These are phyloP conservation scores for Solanum appendiculatum DNA, from an alignment of 257 asterid species.

Conservation along the genomic window DNA sequence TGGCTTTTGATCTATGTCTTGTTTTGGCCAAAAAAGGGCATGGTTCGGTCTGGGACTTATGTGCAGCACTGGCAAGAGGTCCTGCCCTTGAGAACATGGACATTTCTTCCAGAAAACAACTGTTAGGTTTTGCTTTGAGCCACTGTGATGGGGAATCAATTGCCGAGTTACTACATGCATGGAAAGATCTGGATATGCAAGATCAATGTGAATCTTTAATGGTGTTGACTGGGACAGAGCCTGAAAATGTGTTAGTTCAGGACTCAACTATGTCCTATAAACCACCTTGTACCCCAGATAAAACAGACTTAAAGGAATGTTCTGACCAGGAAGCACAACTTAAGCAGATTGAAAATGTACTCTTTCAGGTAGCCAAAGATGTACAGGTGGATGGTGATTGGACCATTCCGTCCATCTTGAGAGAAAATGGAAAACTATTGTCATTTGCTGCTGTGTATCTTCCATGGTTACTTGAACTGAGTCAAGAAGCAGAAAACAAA, in stretches of 20 bases:
- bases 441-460: constrained; percentile 68
- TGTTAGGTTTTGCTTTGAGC: constrained; percentile 91
- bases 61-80: constrained; percentile 97
- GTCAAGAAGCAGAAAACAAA: constrained; percentile 38
- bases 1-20: constrained; percentile 93
- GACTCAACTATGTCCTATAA: constrained; percentile 22
- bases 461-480: constrained; percentile 76
- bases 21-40: constrained; percentile 91
- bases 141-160: constrained; percentile 96
- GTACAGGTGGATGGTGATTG: not conserved
- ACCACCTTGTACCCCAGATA: constrained; percentile 11
- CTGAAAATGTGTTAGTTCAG: constrained; percentile 32
- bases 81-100: constrained; percentile 85
- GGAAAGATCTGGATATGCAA: constrained; percentile 93
- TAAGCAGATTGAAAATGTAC: constrained; percentile 30
- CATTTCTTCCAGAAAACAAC: constrained; percentile 68
- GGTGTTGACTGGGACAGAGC: constrained; percentile 58
- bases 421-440: constrained; percentile 53
- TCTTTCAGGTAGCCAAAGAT: constrained; percentile 26
- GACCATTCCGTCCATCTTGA: constrained; percentile 30
- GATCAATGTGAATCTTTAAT: constrained; percentile 68
- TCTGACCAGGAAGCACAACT: constrained; percentile 44
- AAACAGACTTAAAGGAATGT: constrained; percentile 11
- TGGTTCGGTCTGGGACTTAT: constrained; percentile 92
- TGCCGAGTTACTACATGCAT: constrained; percentile 76